These are phyloP conservation scores for Penicillium sp. DNA, from an alignment of 2,329 filamentous ascomycete genomes.

Conservation along the genomic window DNA sequence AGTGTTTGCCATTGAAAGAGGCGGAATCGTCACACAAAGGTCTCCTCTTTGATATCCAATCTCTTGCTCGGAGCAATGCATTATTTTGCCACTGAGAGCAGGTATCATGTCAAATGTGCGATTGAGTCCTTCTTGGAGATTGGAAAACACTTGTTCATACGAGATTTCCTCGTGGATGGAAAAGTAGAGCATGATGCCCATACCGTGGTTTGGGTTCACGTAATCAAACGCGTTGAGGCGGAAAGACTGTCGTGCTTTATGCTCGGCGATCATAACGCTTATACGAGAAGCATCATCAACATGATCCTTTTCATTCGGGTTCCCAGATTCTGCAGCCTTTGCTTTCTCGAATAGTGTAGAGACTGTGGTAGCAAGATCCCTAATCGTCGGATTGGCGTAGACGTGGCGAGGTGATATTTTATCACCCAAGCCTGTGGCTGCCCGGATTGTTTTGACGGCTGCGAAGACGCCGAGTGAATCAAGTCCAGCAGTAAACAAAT, in stretches of 20 bases:
- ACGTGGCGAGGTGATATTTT: constrained; percentile 4
- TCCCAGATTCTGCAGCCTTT: constrained; percentile 1
- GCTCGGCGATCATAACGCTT: neutral
- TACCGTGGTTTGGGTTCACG: constrained; percentile 10
- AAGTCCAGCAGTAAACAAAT: constrained; percentile 3
- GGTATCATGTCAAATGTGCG: constrained; percentile 11
- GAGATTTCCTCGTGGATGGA: constrained; percentile 7
- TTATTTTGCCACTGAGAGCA: constrained; percentile 12
- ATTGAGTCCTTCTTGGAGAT: constrained; percentile 10
- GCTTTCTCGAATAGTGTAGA: constrained; percentile 1
- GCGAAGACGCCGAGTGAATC: constrained; percentile 4
- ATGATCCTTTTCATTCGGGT: neutral
- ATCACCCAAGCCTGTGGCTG: constrained; percentile 5
- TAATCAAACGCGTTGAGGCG: constrained; percentile 10
- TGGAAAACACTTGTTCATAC: constrained; percentile 5
- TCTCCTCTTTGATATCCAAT: constrained; percentile 9
- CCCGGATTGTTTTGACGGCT: constrained; percentile 4
- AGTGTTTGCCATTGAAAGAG: constrained; percentile 3
- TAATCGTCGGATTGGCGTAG: constrained; percentile 5
- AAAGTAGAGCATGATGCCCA: constrained; percentile 11
- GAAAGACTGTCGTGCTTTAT: constrained; percentile 8
- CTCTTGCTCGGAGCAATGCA: constrained; percentile 8
- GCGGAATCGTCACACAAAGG: constrained; percentile 10
- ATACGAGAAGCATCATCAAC: neutral
- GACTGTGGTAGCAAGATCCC: neutral